These are phyloP conservation scores for Apiotrichum porosum DNA, from an alignment of 1,284 basidiomycete species.

Conservation along the genomic window DNA sequence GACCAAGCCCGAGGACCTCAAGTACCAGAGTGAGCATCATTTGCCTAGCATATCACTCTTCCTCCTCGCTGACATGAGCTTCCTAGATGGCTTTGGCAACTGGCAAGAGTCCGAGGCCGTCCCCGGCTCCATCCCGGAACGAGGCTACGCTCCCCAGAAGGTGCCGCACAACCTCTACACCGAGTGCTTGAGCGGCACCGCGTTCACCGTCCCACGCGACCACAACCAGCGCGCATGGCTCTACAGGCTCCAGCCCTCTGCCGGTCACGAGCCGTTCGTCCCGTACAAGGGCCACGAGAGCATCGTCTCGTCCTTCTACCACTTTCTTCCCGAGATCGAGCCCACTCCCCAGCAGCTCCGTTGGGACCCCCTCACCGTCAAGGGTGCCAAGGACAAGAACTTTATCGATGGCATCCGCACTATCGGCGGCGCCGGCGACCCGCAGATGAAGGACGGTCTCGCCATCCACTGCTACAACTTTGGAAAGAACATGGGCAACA, in stretches of 20 bases:
- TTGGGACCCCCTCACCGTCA: conserved; percentile 57
- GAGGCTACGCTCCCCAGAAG: conserved; percentile 61
- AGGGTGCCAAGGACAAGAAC: conserved; percentile 49
- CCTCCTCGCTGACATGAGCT: not conserved
- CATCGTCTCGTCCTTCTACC: conserved; percentile 5
- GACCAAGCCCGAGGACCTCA: too few relatives aligned
- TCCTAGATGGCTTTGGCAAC: conserved; percentile 12
- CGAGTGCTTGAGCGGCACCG: conserved; percentile 57
- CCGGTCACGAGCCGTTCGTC: conserved; percentile 53
- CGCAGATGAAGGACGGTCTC: conserved; percentile 58
- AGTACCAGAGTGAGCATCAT: conserved; percentile 7
- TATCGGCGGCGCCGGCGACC: conserved; percentile 61
- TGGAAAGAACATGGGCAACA: conserved; percentile 60
- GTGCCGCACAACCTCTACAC: conserved; percentile 60
- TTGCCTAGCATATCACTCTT: too few relatives aligned
- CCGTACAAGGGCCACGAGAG: conserved; percentile 7
- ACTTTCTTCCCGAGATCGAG: conserved; percentile 3
- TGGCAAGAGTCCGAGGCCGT: conserved; percentile 6
- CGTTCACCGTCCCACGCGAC: conserved; percentile 57
- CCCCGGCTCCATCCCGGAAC: conserved; percentile 50
- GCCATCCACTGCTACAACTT: conserved; percentile 62
- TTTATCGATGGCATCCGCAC: conserved; percentile 64
- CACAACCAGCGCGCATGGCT: conserved; percentile 53
- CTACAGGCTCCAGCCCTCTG: conserved; percentile 57
- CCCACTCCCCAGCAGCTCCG: conserved; percentile 59